Evolutionary conservation across 331 rosid species (phyloP).

Genomic region (Malus hybrid): DNA sequence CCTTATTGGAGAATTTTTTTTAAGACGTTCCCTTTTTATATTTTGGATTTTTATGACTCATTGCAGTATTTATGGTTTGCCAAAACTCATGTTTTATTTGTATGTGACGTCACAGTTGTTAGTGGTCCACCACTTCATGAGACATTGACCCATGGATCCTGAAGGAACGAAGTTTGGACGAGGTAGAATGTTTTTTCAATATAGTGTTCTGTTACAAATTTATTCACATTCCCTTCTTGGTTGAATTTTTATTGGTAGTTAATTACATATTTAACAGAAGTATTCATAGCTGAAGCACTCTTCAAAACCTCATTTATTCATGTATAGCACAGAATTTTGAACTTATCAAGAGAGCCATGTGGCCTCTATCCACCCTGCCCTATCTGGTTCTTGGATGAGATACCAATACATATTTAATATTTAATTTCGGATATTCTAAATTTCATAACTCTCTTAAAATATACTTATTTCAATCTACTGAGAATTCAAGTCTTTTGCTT

Average conservation of each 20-base stretch:
- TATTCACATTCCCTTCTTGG: background rate
- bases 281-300: background rate
- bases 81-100: background rate
- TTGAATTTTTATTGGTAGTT: background rate
- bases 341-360: background rate
- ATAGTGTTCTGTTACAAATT: background rate
- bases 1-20: too few relatives aligned
- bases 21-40: background rate
- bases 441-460: background rate
- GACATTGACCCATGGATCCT: constrained; percentile 72
- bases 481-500: background rate
- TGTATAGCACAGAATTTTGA: background rate
- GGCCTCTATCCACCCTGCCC: background rate
- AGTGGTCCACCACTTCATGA: constrained; percentile 28
- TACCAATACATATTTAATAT: background rate
- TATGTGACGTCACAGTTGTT: constrained; percentile 39
- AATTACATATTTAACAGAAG: background rate
- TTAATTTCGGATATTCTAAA: background rate
- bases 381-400: background rate
- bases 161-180: constrained; percentile 84
- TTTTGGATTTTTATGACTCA: background rate
- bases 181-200: constrained; percentile 44
- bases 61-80: background rate
- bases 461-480: background rate
- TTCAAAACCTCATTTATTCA: background rate